Percentiles rank a stretch among this genome's conserved stretches.
Conservation (phyloP, 2,329 filamentous ascomycete species). For the Acephala macrosclerotiorum region DNA sequence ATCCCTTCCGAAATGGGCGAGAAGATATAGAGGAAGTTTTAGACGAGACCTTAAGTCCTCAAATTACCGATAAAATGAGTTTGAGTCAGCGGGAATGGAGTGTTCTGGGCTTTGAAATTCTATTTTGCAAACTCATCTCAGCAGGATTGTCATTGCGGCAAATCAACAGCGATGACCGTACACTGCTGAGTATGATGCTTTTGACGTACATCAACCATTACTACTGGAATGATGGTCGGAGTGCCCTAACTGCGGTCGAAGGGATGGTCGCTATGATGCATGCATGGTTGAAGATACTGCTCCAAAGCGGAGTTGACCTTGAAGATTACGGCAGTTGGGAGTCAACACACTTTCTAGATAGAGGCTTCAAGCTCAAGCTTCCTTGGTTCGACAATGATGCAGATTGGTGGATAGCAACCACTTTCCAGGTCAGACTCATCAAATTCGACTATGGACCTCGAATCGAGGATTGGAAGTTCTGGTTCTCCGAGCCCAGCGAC, state of each 20-base stretch:
- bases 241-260: too few species aligned
- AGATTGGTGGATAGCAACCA: background rate
- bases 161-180: background rate
- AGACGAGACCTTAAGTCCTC: background rate
- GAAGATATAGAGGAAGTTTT: background rate
- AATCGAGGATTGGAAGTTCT: conserved; percentile 26
- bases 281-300: conserved; percentile 10
- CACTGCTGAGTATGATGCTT: background rate
- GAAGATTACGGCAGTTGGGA: conserved; percentile 18
- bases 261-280: background rate
- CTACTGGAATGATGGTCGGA: background rate
- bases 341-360: background rate
- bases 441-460: conserved; percentile 18
- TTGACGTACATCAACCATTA: too few species aligned
- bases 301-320: conserved; percentile 9
- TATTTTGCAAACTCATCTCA: background rate
- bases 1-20: background rate
- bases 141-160: background rate
- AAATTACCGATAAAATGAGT: background rate
- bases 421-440: background rate
- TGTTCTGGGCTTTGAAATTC: background rate
- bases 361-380: background rate
- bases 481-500: conserved; percentile 10
- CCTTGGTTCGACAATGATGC: background rate
- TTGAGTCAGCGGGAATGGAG: background rate